phyloP scores from a whole-genome alignment of 768 basidiomycete species.

The Leccinum disarticulatum region DNA sequence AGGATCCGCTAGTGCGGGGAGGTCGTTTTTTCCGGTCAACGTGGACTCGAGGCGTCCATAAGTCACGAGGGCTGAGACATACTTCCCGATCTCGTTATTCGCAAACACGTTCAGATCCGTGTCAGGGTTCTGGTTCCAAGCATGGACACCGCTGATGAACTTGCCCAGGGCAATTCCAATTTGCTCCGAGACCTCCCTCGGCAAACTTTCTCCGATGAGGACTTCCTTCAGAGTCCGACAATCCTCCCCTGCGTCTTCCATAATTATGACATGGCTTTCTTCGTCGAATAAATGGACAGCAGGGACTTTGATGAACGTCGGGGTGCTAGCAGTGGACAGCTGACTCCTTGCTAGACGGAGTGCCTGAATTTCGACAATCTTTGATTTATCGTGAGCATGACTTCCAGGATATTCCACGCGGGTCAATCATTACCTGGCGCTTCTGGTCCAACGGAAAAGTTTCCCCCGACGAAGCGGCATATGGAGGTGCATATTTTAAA shows the following conservation, averaged over 20 bases:
- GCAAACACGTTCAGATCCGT: slow-evolving; percentile 39
- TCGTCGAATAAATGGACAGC: slow-evolving; percentile 50
- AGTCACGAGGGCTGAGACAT: slow-evolving; percentile 39
- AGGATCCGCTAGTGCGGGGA: slow-evolving; percentile 42
- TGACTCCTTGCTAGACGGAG: slow-evolving; percentile 40
- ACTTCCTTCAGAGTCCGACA: slow-evolving; percentile 40
- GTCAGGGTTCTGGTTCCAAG: slow-evolving; percentile 38
- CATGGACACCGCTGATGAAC: slow-evolving; percentile 56
- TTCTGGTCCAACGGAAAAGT: slow-evolving; percentile 39
- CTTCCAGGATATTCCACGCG: background rate
- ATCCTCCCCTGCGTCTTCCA: slow-evolving; percentile 56
- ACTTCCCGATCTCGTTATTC: slow-evolving; percentile 40
- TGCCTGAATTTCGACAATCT: slow-evolving; percentile 47
- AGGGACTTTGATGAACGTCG: slow-evolving; percentile 48
- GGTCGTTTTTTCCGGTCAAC: slow-evolving; percentile 29
- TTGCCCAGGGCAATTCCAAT: slow-evolving; percentile 55
- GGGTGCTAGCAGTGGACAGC: slow-evolving; percentile 30
- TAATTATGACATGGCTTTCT: slow-evolving; percentile 51
- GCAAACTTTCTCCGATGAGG: slow-evolving; percentile 36
- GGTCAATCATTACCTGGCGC: slow-evolving; percentile 48
- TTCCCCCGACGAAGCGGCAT: slow-evolving; percentile 30
- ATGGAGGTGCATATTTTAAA: slow-evolving; percentile 57
- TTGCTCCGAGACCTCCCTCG: slow-evolving; percentile 32
- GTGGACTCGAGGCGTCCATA: slow-evolving; percentile 48
- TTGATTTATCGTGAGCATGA: slow-evolving; percentile 32